Conservation (phyloP, 2,329 filamentous ascomycete species). For the Neofusicoccum sp. region DNA sequence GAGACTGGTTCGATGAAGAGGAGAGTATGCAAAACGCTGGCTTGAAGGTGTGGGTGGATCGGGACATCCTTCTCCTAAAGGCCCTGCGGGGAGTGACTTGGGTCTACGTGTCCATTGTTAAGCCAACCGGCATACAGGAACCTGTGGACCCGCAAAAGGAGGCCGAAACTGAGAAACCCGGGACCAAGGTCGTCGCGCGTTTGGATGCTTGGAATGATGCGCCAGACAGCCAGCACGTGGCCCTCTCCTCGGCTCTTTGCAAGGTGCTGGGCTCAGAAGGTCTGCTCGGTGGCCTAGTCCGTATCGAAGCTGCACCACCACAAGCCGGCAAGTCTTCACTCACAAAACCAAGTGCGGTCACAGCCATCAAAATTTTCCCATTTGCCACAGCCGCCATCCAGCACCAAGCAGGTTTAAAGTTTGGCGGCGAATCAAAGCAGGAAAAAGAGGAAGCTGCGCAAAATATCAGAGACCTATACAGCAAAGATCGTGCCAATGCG, state of each 20-base stretch:
- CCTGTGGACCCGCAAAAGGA: constrained; percentile 71
- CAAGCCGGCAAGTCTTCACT: constrained; percentile 60
- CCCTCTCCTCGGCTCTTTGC: constrained; percentile 76
- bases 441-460: constrained; percentile 76
- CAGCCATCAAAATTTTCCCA: constrained; percentile 74
- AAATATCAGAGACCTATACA: constrained; percentile 70
- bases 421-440: constrained; percentile 82
- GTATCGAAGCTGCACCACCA: constrained; percentile 76
- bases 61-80: constrained; percentile 69
- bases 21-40: constrained; percentile 49
- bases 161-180: constrained; percentile 56
- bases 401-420: constrained; percentile 67
- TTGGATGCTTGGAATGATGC: constrained; percentile 80
- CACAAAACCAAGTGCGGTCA: constrained; percentile 47
- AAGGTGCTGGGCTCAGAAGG: constrained; percentile 67
- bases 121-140: constrained; percentile 72
- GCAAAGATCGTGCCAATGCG: constrained; percentile 52
- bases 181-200: constrained; percentile 71
- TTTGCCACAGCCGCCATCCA: constrained; percentile 62
- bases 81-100: constrained; percentile 74
- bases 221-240: constrained; percentile 75
- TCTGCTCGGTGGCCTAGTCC: constrained; percentile 81
- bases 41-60: constrained; percentile 81
- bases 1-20: constrained; percentile 75
- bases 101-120: constrained; percentile 82